Evolutionary conservation across 2,329 filamentous ascomycete genomes (phyloP), one percentile per base, ranked within the genome.

Genomic region (Penicillium sp.): DNA sequence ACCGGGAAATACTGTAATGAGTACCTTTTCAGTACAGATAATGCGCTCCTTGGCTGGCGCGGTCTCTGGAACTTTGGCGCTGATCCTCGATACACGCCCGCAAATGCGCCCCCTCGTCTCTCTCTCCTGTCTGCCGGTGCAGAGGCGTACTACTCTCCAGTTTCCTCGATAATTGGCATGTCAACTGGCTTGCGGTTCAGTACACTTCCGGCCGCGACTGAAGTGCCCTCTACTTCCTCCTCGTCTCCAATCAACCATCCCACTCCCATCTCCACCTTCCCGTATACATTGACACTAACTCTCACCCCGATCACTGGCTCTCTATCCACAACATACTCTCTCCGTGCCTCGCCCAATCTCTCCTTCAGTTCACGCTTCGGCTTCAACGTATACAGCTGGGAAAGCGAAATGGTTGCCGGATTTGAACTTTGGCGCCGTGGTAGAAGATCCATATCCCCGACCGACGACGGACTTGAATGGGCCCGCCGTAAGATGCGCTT

Each of bases 311-410:
- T 99, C 52, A 97, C 97, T 87, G 95, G 95, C 19, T 96, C 92
- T 72, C 84, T 99, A 61, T 93, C 90, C 59, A 92, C 93, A 38
- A 96, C 88, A 16, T 99, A 99, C 75, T 91, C 95, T 0, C 91
- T 98, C 52, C 90, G 92, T 71, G 94, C 94, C 1, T 92, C 92
- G 3, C 86, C 86, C 37, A 87, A 92, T 70, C 86, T 96, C 68
- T 91, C 92, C 11, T 84, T 99, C 53, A 95, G 93, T 65, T 96
- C 93, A 25, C 88, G 90, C 53, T 94, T 98, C 79, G 93, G 96
- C 73, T 99, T 99, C 79, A 99, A 99, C 72, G 90, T 97, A 53
- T 98, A 97, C 79, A 97, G 92, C 74, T 99, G 97, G 80, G 95
- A 99, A 80, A 97, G 92, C 73, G 91, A 95, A 60, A 89, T 97